Base-by-base conservation (phyloP, 352 stramenopile genomes). In the Achlya hypogyna region DNA sequence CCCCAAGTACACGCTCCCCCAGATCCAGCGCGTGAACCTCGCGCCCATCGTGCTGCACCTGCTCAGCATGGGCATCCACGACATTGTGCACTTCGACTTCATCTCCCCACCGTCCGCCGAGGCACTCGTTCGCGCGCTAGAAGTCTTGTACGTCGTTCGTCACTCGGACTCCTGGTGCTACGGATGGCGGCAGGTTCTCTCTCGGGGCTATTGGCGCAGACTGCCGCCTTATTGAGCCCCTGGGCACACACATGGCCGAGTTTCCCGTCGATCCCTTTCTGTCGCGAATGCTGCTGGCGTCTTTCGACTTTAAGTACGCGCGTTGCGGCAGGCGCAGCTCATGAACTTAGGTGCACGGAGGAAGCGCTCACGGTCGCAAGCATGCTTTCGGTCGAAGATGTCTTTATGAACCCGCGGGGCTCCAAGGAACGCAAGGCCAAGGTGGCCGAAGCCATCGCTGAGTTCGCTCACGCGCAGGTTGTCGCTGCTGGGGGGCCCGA, bases 311-410 rank as follows among this genome's bases (percentile, higher is more conserved):
- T 42, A 59, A 71, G 60, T 70, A 53, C n/a, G 51, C 53, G 2
- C 8, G 16, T 10, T 56, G 5, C 14, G 20, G 43, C 5, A 66
- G 10, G 38, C 87, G 71, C 74, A 96, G 22, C 71, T 97, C 1
- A 28, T 86, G 72, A 45, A 5, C 27, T 1, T 69, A 69, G 78
- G 1, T 99, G 96, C 74, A 96, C 89, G 1, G 79, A 80, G 1
- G 92, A 99, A 78, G 86, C 98, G 20, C 75, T 98, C 25, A 97
- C 88, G 53, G 93, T 99, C 51, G 96, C 98, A 3, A 97, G 87
- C 71, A 96, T 99, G 73, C 71, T 99, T 35, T 97, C 86, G 38
- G 96, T 99, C 4, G 96, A 82, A 0, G 84, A 93, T 56, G 69
- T 93, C 35, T 91, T 93, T 40, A n/a, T 87, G 45, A 76, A 69